Conservation (phyloP, 148 eudicot genomes). For the Amaranthus palmeri region DNA sequence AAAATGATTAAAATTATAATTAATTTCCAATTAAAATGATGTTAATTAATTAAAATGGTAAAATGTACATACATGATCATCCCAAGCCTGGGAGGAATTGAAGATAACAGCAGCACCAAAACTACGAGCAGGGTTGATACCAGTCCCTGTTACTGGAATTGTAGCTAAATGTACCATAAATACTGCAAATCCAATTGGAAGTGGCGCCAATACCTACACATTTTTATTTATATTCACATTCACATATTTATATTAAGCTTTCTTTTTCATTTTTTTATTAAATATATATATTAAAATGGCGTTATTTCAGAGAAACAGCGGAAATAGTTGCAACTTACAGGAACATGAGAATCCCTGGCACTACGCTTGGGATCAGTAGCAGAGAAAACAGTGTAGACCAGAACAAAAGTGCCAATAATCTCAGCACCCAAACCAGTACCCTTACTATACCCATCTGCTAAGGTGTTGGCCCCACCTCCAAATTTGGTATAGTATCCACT, state of each 20-base stretch:
- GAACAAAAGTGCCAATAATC: constrained; percentile 40
- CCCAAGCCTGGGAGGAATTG: constrained; percentile 36
- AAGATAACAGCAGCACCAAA: constrained; percentile 46
- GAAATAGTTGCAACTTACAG: constrained; percentile 37
- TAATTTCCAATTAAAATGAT: not conserved
- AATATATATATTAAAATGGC: too few species aligned
- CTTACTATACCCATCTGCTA: constrained; percentile 31
- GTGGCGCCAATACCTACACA: constrained; percentile 43
- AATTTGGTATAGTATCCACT: constrained; percentile 22
- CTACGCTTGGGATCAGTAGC: constrained; percentile 46
- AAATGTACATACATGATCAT: constrained; percentile 33
- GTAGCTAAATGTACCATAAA: constrained; percentile 46
- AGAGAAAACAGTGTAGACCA: constrained; percentile 41
- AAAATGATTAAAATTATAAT: not conserved
- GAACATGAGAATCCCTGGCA: constrained; percentile 48
- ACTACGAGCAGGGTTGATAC: constrained; percentile 50
- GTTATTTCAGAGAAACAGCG: too few species aligned
- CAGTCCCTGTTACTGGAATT: constrained; percentile 39
- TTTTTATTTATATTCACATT: too few species aligned
- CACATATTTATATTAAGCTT: too few species aligned
- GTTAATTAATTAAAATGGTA: not conserved
- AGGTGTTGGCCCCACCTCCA: constrained; percentile 40
- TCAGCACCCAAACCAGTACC: constrained; percentile 36
- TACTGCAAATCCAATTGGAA: constrained; percentile 44
- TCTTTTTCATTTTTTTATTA: too few species aligned